Percentiles rank a stretch among this genome's conserved stretches.
Conservation (phyloP, 2,329 filamentous ascomycete species). For the Coniosporium tulheliwenetii region DNA sequence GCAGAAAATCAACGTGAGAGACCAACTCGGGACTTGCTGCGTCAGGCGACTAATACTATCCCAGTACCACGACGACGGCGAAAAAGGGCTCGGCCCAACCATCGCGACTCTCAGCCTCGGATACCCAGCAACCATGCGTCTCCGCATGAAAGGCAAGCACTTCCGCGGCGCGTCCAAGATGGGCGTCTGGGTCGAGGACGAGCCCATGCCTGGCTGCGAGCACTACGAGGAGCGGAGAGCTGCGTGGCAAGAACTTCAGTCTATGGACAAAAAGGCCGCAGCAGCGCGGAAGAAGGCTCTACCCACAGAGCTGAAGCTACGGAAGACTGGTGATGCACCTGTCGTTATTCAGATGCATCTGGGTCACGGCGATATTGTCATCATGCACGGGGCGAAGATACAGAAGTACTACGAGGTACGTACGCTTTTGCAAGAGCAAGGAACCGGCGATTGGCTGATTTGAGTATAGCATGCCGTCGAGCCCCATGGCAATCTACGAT, state of each 20-base stretch:
- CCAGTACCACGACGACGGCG: slow-evolving; percentile 52
- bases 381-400: slow-evolving; percentile 46
- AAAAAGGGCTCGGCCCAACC: slow-evolving; percentile 43
- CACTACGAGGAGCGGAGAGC: slow-evolving; percentile 18
- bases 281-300: slow-evolving; percentile 14
- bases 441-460: not conserved
- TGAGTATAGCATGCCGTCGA: slow-evolving; percentile 33
- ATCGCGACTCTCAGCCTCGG: slow-evolving; percentile 48
- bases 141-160: slow-evolving; percentile 40
- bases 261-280: slow-evolving; percentile 10
- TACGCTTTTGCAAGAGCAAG: slow-evolving; percentile 1
- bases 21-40: not conserved
- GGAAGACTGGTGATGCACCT: slow-evolving; percentile 14
- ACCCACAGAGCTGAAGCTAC: slow-evolving; percentile 20
- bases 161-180: slow-evolving; percentile 19
- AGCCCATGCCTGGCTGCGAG: slow-evolving; percentile 13
- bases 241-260: slow-evolving; percentile 13
- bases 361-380: slow-evolving; percentile 46
- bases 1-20: slow-evolving; percentile 38
- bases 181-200: slow-evolving; percentile 16
- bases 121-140: slow-evolving; percentile 39
- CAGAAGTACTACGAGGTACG: slow-evolving; percentile 43
- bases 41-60: not conserved
- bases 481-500: slow-evolving; percentile 34
- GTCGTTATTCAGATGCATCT: slow-evolving; percentile 30